phyloP scores from a whole-genome alignment of 108 stramenopile genomes.

The Mediolabrus comicus region DNA sequence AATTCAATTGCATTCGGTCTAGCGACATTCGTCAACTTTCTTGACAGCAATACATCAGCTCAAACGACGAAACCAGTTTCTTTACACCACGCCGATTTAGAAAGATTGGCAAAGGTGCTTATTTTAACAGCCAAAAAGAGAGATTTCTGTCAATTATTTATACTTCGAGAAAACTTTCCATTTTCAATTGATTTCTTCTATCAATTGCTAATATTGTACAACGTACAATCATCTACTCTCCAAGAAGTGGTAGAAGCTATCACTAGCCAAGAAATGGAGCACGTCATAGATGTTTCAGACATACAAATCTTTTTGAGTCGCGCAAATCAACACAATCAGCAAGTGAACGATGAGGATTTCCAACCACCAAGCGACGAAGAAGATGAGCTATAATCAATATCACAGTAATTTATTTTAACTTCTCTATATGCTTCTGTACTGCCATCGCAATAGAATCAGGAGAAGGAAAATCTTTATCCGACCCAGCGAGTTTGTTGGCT shows the following conservation, averaged over 20 bases:
- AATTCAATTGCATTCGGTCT: conserved; percentile 32
- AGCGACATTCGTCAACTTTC: conserved; percentile 25
- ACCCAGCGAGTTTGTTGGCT: not conserved
- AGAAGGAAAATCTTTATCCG: conserved; percentile 17
- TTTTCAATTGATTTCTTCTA: conserved; percentile 35
- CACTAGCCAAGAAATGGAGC: conserved; percentile 13
- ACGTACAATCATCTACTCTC: conserved; percentile 14
- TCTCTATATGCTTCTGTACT: conserved; percentile 30
- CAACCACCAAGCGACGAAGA: not conserved
- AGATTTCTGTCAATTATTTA: conserved; percentile 37
- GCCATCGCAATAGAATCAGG: conserved; percentile 20
- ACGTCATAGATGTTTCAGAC: conserved; percentile 27
- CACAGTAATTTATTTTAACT: conserved; percentile 6
- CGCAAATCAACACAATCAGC: conserved; percentile 17
- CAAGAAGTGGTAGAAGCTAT: conserved; percentile 29
- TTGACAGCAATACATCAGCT: conserved; percentile 1
- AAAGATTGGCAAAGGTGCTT: conserved; percentile 17
- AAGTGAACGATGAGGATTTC: not conserved
- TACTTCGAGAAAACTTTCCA: conserved; percentile 20
- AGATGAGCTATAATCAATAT: conserved; percentile 10
- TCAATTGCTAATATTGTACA: conserved; percentile 32
- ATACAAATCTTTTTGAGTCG: conserved; percentile 48
- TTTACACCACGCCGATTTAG: conserved; percentile 7
- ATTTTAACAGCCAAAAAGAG: conserved; percentile 7
- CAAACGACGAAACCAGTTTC: conserved; percentile 10